Conservation (phyloP, 2,329 filamentous ascomycete species). For the Verticillium alfalfae region DNA sequence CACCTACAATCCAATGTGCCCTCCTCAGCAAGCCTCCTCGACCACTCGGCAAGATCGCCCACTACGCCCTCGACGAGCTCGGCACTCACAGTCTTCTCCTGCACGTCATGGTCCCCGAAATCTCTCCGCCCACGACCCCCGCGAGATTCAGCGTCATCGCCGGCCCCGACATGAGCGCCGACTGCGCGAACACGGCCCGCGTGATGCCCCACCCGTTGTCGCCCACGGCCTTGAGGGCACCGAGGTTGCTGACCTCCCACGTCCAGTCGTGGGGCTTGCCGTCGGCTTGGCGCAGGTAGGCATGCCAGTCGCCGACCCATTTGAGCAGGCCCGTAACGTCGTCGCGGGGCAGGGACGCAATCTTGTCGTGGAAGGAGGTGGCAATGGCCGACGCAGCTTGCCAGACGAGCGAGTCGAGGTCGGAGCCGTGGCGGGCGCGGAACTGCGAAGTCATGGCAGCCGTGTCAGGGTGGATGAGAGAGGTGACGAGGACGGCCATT, state of each 20-base stretch:
- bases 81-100: conserved; percentile 34
- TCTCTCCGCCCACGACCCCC: conserved; percentile 32
- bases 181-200: conserved; percentile 45
- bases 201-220: conserved; percentile 26
- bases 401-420: conserved; percentile 33
- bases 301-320: conserved; percentile 36
- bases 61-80: conserved; percentile 29
- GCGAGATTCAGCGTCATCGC: conserved; percentile 40
- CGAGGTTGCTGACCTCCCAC: conserved; percentile 51
- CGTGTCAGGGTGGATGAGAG: conserved; percentile 20
- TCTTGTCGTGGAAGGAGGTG: conserved; percentile 23
- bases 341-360: conserved; percentile 30
- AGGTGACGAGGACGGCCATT: conserved; percentile 35
- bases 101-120: conserved; percentile 41
- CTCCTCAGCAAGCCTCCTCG: conserved; percentile 16
- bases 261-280: conserved; percentile 33
- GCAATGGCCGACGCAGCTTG: conserved; percentile 27
- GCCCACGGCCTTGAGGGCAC: conserved; percentile 24
- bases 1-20: conserved; percentile 8
- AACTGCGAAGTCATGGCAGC: conserved; percentile 34
- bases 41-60: conserved; percentile 26
- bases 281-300: conserved; percentile 32
- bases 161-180: conserved; percentile 34
- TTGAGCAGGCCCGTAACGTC: conserved; percentile 35
- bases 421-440: conserved; percentile 25